Evolutionary conservation across 169 alveolate genomes (phyloP), one percentile per base, ranked within the genome.

Genomic region (Plasmodium falciparum): DNA sequence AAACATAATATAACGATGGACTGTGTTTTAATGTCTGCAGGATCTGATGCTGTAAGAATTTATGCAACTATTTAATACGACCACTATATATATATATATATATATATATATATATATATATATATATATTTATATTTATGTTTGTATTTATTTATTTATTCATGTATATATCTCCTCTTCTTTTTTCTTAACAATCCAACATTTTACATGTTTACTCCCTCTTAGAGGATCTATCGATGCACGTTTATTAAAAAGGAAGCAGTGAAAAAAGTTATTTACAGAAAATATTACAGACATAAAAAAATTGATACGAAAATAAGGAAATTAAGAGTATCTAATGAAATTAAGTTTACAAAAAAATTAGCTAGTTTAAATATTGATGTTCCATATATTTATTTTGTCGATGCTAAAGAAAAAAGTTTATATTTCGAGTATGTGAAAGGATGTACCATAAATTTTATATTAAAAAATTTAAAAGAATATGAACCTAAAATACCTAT

Each of bases 371-470:
- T 78, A 70, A 94, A 94, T 52, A 86, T 93, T 24, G 91, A 89
- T 67, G 95, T 93, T 29, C 96, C 96, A 39, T 73, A 86, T 59
- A 78, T 93, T 15, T 93, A 93, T 76, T 93, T 92, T 33, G 95
- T 89, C 9, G 94, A 93, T 74, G 56, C 78, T 26, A 69, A 89
- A 33, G 89, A 91, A 62, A 70, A 93, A 50, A 88, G 93, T 47
- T 75, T 92, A 74, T 85, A 88, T 43, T 85, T 90, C 65, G 96
- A 93, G 74, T 93, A 47, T 75, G 76, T 93, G 12, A 61, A 73
- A 20, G 96, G 96, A 58, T 88, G 74, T 56, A 93, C 94, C 33
- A 75, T 91, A 26, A 72, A 63, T 54, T 62, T 54, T 47, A 59
- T 75, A n/a, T 70, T 93, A 11, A 65, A 70, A 54, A 62, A 63